These are phyloP conservation scores for Eucalyptus regnans DNA, from an alignment of 345 rosid genomes.

Conservation along the genomic window DNA sequence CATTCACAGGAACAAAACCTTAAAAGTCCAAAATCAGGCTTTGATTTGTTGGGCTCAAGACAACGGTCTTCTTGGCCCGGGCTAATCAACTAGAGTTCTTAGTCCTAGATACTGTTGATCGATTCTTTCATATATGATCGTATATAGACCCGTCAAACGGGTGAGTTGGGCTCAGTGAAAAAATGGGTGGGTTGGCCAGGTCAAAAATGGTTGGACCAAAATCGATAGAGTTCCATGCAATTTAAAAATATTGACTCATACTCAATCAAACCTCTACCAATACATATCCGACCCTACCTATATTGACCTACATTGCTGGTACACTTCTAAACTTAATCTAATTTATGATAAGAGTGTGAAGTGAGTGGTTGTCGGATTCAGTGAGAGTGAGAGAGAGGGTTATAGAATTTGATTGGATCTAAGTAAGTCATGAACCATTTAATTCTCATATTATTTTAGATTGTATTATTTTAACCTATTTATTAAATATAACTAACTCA, in stretches of 20 bases:
- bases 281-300: too few species aligned
- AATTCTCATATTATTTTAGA: too few species aligned
- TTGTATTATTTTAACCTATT: too few species aligned
- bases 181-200: too few species aligned
- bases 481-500: too few species aligned
- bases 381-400: neutral
- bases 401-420: rapidly evolving
- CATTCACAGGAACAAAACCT: neutral
- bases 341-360: rapidly evolving
- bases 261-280: rapidly evolving
- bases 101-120: neutral
- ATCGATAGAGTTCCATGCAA: neutral
- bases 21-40: neutral
- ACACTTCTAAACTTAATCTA: too few species aligned
- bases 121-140: neutral
- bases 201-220: too few species aligned
- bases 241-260: too few species aligned
- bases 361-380: rapidly evolving
- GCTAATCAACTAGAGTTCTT: neutral
- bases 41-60: conserved; percentile 31
- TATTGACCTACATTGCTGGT: rapidly evolving
- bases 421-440: too few species aligned
- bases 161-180: rapidly evolving
- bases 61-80: neutral
- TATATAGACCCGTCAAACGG: neutral